phyloP scores from a whole-genome alignment of 495 filamentous ascomycete species.

The Peziza echinospora region DNA sequence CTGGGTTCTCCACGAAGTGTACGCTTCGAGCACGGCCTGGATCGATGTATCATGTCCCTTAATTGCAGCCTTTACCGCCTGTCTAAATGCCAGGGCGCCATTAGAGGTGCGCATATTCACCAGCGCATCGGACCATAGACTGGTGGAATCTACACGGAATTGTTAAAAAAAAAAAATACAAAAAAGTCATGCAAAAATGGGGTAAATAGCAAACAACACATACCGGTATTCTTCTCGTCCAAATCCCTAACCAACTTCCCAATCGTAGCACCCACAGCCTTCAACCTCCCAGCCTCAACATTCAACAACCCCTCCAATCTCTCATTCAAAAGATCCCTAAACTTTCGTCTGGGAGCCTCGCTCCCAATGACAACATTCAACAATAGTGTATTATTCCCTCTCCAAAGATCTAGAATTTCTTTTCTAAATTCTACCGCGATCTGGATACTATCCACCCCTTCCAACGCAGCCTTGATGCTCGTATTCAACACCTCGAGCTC shows the following conservation, averaged over 20 bases:
- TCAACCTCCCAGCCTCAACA: conserved; percentile 33
- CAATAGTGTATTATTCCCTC: conserved; percentile 12
- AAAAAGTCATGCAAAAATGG: too few relatives aligned
- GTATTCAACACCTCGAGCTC: conserved; percentile 42
- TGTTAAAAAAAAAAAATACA: too few relatives aligned
- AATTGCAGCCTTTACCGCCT: conserved; percentile 27
- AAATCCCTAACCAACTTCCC: conserved; percentile 27
- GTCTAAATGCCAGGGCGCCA: conserved; percentile 35
- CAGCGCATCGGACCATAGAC: conserved; percentile 10
- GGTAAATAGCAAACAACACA: too few relatives aligned
- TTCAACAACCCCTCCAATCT: conserved; percentile 39
- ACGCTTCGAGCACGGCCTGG: conserved; percentile 33
- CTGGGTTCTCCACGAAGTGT: conserved; percentile 43
- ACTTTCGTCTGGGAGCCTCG: conserved; percentile 15
- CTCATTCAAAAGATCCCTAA: conserved; percentile 46
- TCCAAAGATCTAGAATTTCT: conserved; percentile 53
- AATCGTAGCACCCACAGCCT: conserved; percentile 35
- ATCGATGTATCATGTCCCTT: conserved; percentile 48
- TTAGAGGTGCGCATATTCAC: conserved; percentile 29
- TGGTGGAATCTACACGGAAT: conserved; percentile 21
- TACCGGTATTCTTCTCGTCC: conserved; percentile 45
- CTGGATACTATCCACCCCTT: conserved; percentile 36
- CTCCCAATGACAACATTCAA: neutral
- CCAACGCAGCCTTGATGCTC: conserved; percentile 35
- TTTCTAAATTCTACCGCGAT: conserved; percentile 45